phyloP scores from a whole-genome alignment of 345 rosid genomes.

The Kandelia obovata region DNA sequence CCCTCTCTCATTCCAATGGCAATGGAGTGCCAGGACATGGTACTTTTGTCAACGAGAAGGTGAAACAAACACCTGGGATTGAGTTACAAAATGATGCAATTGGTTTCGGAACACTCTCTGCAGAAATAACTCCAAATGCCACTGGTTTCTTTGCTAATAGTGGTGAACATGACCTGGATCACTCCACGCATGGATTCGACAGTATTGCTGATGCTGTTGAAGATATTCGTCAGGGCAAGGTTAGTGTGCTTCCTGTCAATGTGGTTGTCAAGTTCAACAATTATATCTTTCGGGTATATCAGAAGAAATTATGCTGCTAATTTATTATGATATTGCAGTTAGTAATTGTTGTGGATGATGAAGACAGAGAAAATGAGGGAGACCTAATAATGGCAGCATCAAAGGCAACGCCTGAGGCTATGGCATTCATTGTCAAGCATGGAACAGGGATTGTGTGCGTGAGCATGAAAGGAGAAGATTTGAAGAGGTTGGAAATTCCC shows the following conservation, averaged over 20 bases:
- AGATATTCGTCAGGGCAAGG: conserved; percentile 76
- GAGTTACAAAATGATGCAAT: conserved; percentile 35
- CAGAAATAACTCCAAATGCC: conserved; percentile 39
- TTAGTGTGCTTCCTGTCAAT: conserved; percentile 19
- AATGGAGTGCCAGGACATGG: conserved; percentile 28
- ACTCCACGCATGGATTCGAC: conserved; percentile 58
- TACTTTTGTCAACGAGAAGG: conserved; percentile 11
- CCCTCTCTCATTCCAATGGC: conserved; percentile 34
- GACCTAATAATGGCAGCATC: conserved; percentile 88
- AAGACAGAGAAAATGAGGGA: conserved; percentile 94
- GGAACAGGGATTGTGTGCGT: conserved; percentile 92
- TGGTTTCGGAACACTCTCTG: conserved; percentile 36
- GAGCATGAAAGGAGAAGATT: conserved; percentile 76
- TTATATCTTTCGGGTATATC: neutral
- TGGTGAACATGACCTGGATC: conserved; percentile 65
- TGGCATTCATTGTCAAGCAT: conserved; percentile 94
- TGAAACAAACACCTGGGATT: conserved; percentile 24
- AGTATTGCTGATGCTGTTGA: conserved; percentile 71
- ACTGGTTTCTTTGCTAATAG: conserved; percentile 28
- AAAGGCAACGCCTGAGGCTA: conserved; percentile 81
- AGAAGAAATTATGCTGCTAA: conserved; percentile 7
- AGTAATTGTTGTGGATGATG: conserved; percentile 87
- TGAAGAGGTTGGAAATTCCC: conserved; percentile 78
- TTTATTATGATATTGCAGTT: conserved; percentile 47
- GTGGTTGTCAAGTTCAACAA: neutral